phyloP scores from a whole-genome alignment of 179 eudicot genomes.

The Amaranthus tricolor region DNA sequence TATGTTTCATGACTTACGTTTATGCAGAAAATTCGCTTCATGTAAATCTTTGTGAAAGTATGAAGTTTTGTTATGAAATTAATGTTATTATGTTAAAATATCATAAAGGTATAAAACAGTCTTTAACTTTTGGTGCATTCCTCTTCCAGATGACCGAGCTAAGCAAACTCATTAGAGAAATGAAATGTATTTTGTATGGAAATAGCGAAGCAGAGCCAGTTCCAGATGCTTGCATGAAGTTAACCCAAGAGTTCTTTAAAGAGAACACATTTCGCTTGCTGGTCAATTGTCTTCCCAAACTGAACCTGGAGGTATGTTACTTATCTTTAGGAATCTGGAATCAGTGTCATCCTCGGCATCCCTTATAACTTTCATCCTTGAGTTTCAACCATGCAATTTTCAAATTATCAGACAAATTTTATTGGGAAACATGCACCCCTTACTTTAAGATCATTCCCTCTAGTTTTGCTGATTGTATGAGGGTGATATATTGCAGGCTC shows the following conservation, averaged over 20 bases:
- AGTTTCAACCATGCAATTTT: not conserved
- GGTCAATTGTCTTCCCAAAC: slow-evolving; percentile 67
- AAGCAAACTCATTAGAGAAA: slow-evolving; percentile 65
- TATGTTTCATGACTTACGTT: no score
- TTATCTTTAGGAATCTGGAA: not conserved
- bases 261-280: slow-evolving; percentile 79
- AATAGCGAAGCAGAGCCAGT: slow-evolving; percentile 93
- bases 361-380: not conserved
- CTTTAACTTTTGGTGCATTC: not conserved
- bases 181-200: slow-evolving; percentile 81
- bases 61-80: no score
- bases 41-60: no score
- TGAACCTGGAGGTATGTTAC: slow-evolving; percentile 72
- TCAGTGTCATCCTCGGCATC: not conserved
- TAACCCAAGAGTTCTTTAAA: slow-evolving; percentile 93
- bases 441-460: slow-evolving; percentile 1
- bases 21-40: no score
- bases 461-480: slow-evolving; percentile 16
- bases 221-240: slow-evolving; percentile 84
- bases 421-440: not conserved
- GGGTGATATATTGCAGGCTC: slow-evolving; percentile 57
- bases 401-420: not conserved
- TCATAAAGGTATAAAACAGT: not conserved
- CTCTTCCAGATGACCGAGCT: slow-evolving; percentile 62
- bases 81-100: no score